Percentiles rank a stretch among this genome's conserved stretches.
phyloP scores from a whole-genome alignment of 257 asterid species.

The Vinca minor region DNA sequence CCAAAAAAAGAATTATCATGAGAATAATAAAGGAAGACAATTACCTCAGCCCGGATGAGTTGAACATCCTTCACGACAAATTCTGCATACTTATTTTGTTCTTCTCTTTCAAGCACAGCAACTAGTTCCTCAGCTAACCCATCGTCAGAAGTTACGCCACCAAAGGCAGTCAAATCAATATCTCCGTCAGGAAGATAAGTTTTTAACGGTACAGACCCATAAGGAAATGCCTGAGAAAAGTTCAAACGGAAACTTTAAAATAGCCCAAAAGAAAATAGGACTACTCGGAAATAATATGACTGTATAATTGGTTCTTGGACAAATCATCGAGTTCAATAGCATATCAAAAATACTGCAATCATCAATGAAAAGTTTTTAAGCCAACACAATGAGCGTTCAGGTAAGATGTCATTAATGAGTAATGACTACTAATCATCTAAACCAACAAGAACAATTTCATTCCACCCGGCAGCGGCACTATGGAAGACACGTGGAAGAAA shows the following conservation, averaged over 20 bases:
- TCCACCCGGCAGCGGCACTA: not conserved
- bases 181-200: slow-evolving; percentile 98
- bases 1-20: slow-evolving; percentile 3
- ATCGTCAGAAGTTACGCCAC: slow-evolving; percentile 54
- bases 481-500: not conserved
- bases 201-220: slow-evolving; percentile 90
- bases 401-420: not conserved
- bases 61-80: slow-evolving; percentile 77
- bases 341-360: too few species aligned
- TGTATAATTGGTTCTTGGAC: not conserved
- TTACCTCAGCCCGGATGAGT: slow-evolving; percentile 85
- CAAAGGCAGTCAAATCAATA: slow-evolving; percentile 79
- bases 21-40: slow-evolving; percentile 8
- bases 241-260: slow-evolving; percentile 10
- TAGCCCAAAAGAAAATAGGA: not conserved
- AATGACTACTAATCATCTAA: not conserved
- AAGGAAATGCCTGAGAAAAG: slow-evolving; percentile 64
- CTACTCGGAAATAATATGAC: not conserved
- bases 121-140: slow-evolving; percentile 44
- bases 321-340: not conserved
- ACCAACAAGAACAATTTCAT: not conserved
- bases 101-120: slow-evolving; percentile 60
- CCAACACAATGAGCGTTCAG: not conserved
- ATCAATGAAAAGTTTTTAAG: too few species aligned
- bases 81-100: slow-evolving; percentile 36